These are phyloP conservation scores for Adansonia rubrostipa DNA, from an alignment of 441 rosid genomes.

Conservation along the genomic window DNA sequence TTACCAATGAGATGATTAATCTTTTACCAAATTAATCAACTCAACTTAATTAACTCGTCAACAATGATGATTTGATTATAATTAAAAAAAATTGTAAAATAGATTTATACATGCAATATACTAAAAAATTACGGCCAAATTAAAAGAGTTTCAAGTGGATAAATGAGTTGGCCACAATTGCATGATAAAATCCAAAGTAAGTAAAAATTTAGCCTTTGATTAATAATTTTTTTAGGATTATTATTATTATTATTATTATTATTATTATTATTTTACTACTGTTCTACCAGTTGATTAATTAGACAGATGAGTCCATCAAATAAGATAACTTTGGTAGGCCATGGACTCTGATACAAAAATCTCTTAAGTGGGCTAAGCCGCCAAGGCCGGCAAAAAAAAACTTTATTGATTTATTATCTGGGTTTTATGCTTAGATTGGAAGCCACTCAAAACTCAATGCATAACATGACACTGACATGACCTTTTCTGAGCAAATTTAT, in stretches of 20 bases:
- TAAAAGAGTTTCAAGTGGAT: neutral
- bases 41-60: no score
- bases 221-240: neutral
- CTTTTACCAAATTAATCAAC: no score
- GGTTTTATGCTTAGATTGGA: constrained; percentile 35
- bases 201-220: neutral
- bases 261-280: neutral
- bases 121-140: neutral
- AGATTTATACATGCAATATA: no score
- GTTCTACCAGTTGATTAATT: neutral
- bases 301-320: constrained; percentile 22
- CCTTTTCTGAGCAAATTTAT: neutral
- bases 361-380: neutral
- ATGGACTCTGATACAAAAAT: neutral
- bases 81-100: no score
- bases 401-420: neutral
- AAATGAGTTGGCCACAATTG: neutral
- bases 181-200: neutral
- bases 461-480: neutral
- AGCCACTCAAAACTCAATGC: constrained; percentile 32
- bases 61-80: no score
- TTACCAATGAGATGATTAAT: no score
- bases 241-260: neutral
- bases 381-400: neutral
- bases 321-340: constrained; percentile 24